Base-by-base conservation (phyloP, 257 asterid species). In the Nicotiana undulata region DNA sequence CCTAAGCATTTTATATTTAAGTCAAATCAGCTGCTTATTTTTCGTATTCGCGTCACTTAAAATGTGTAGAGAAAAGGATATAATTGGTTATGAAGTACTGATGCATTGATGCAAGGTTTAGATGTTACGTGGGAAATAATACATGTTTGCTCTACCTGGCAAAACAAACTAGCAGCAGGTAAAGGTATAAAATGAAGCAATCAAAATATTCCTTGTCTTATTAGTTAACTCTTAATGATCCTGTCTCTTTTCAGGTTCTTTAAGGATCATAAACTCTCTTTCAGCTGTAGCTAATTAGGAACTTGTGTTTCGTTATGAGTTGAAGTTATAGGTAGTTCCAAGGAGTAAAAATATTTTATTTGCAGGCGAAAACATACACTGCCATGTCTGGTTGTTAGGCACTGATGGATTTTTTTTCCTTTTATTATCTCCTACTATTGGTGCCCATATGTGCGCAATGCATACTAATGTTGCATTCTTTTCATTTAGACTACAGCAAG, bases 401-500 rank as follows among this genome's bases (percentile, higher is more conserved):
- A 46, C 40, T 51, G 78, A 46, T 72, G 24, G 60, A 72, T 15
- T 15, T 22, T 16, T 24, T 24, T 49, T 49, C 15, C 15, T 68
- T 72, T 72, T 72, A 58, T 24, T 70, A 70, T 46, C 34, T 44
- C 28, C 68, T 26, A 22, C 24, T n/a, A 6, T 44, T 66, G 46
- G 37, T 44, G 59, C 22, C 59, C 34, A 44, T 46, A 18, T 70
- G 59, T 44, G 15, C 20, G 10, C 49, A 40, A 44, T 22, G 37
- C 77, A 70, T 46, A 70, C 49, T 70, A 28, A 70, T 15, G 1
- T 22, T 44, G 12, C 18, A 77, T 76, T 37, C 79, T 37, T 82
- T 68, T 66, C 80, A 80, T 82, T 75, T 80, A 85, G 92, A 64
- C 22, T 77, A 66, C 64, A 68, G 60, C 46, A 17, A 67, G 79